Evolutionary conservation across 805 yeast genomes (phyloP).

Genomic region (Cyberlindnera bimundalis): DNA sequence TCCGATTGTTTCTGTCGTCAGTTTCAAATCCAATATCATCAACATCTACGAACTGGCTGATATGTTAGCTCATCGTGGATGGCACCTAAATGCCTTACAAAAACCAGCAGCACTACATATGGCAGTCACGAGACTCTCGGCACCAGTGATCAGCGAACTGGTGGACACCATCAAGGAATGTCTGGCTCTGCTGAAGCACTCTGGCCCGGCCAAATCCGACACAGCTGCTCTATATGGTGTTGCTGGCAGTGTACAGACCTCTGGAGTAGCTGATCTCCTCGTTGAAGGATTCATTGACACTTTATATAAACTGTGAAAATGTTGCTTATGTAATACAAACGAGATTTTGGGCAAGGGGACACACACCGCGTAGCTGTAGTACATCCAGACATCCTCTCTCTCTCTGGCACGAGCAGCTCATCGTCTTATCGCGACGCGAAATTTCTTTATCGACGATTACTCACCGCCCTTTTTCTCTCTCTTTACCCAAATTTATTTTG

Average conservation of each 20-base stretch:
- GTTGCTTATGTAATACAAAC: too few relatives aligned
- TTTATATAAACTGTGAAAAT: slow-evolving; percentile 48
- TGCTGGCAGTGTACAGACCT: slow-evolving; percentile 84
- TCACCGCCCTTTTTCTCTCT: too few relatives aligned
- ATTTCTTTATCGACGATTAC: background rate
- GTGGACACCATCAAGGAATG: slow-evolving; percentile 39
- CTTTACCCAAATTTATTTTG: too few relatives aligned
- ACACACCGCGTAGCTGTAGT: too few relatives aligned
- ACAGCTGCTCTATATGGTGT: slow-evolving; percentile 94
- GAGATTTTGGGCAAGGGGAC: too few relatives aligned
- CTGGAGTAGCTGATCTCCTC: slow-evolving; percentile 76
- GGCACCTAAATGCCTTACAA: slow-evolving; percentile 90
- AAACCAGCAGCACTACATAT: slow-evolving; percentile 88
- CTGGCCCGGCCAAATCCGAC: slow-evolving; percentile 39
- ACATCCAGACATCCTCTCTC: too few relatives aligned
- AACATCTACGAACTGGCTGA: slow-evolving; percentile 83
- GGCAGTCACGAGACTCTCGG: slow-evolving; percentile 77
- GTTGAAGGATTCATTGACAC: slow-evolving; percentile 81
- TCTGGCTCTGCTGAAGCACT: slow-evolving; percentile 26
- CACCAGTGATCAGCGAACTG: slow-evolving; percentile 57
- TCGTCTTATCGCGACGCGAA: background rate
- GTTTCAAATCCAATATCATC: slow-evolving; percentile 62
- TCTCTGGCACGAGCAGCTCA: background rate
- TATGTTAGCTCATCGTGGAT: slow-evolving; percentile 58
- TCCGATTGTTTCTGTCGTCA: slow-evolving; percentile 77